Evolutionary conservation across 2,329 filamentous ascomycete genomes (phyloP).

Genomic region (Thermoascus crustaceus): DNA sequence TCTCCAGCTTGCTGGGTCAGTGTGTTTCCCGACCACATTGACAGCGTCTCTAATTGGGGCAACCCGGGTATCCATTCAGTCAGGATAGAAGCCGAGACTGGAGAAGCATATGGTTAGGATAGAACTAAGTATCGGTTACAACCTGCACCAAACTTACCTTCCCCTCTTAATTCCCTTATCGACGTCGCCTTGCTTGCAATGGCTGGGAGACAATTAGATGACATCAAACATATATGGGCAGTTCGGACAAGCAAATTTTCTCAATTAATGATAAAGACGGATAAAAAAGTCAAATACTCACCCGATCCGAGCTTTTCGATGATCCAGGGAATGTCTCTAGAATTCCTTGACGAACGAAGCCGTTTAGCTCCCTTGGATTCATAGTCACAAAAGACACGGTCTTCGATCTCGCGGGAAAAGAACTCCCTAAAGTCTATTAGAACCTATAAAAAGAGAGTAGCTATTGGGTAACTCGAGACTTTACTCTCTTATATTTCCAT

Average conservation of each 20-base stretch:
- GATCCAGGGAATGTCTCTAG: slow-evolving; percentile 27
- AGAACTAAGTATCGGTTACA: too few relatives aligned
- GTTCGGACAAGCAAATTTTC: background rate
- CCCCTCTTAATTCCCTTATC: slow-evolving; percentile 53
- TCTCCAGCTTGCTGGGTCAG: slow-evolving; percentile 48
- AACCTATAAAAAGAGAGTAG: background rate
- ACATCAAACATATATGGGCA: too few relatives aligned
- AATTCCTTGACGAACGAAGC: slow-evolving; percentile 13
- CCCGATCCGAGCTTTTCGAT: slow-evolving; percentile 44
- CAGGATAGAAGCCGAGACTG: slow-evolving; percentile 46
- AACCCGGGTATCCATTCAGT: slow-evolving; percentile 53
- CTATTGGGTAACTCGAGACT: slow-evolving; percentile 29
- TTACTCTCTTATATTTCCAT: slow-evolving; percentile 49
- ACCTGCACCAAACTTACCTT: slow-evolving; percentile 34
- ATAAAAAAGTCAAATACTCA: slow-evolving; percentile 14
- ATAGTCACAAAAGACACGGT: slow-evolving; percentile 13
- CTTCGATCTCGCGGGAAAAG: slow-evolving; percentile 40
- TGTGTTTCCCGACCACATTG: slow-evolving; percentile 53
- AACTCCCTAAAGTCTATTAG: slow-evolving; percentile 35
- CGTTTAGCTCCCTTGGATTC: slow-evolving; percentile 14
- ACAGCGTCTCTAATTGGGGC: slow-evolving; percentile 50
- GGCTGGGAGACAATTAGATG: slow-evolving; percentile 22
- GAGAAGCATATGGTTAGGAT: too few relatives aligned
- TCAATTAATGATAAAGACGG: background rate
- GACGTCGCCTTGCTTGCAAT: slow-evolving; percentile 42